Base-by-base conservation (phyloP, 192 early-diverging fungal species). In the Funneliformis geosporum region DNA sequence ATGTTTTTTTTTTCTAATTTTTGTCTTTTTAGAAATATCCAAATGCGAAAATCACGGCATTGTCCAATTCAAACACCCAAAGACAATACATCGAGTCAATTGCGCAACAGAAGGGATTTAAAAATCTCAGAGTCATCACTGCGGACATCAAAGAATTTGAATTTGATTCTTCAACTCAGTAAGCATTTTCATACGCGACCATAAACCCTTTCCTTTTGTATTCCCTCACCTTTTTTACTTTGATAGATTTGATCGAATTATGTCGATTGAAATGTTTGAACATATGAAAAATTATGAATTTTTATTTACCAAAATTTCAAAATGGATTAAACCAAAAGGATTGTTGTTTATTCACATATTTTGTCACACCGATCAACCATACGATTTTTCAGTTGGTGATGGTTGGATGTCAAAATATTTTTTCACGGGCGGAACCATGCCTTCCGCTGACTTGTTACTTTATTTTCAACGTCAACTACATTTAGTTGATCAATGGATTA, bases 321-420 rank as follows among this genome's bases (percentile, higher is more conserved):
- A 66, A 2, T 92, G 91, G 91, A 81, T 92, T 40, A 80, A 79
- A 25, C 85, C 89, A 2, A 84, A 86, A 21, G 91, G 91, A n/a
- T 82, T 84, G 3, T 73, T 91, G 43, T 92, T 92, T 84, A 83
- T 90, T 55, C 91, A 92, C 81, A 85, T 90, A 61, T 91, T 92
- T 80, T 79, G 76, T 44, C 91, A 92, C 82, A 73, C 76, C 43
- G 25, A 50, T 43, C 79, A 84, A 40, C 86, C 91, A n/a, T 92
- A 92, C 81, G 84, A 89, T 74, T 92, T 92, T 82, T 64, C 84
- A 8, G 76, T 83, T 10, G 84, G 81, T 11, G 90, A 91, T 68
- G 85, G 84, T 50, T 88, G 87, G 86, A 87, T 88, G 88, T 87
- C 90, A 18, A 80, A 81, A 47, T 85, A 92, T 83, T 92, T 92